Conservation (phyloP, 148 eudicot species). For the Oxyria digyna region DNA sequence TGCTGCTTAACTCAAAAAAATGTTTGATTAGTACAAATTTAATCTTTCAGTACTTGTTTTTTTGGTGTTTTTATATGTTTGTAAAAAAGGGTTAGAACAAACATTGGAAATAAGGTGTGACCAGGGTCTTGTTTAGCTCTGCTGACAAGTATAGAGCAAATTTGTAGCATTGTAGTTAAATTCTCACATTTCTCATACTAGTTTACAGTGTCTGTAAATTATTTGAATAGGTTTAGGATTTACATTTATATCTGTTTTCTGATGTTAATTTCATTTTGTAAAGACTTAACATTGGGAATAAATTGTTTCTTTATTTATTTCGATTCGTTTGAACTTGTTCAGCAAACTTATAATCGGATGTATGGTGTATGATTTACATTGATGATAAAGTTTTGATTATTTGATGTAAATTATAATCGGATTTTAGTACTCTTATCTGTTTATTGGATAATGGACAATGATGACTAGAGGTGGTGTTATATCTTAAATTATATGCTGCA, state of each 20-base stretch:
- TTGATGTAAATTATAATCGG: too few species aligned
- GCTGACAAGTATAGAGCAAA: not conserved
- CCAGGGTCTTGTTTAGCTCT: constrained; percentile 4
- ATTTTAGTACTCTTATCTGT: not conserved
- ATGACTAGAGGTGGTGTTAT: not conserved
- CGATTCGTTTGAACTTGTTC: not conserved
- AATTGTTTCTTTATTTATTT: not conserved
- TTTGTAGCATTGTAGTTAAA: constrained; percentile 3
- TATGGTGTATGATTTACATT: too few species aligned
- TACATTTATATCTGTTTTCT: not conserved
- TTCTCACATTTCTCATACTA: not conserved
- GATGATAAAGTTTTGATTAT: too few species aligned
- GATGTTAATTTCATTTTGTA: not conserved
- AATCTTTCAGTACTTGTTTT: not conserved
- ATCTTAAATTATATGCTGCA: too few species aligned
- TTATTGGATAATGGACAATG: not conserved
- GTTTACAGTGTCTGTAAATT: constrained; percentile 4
- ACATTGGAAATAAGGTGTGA: not conserved
- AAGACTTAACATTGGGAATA: constrained; percentile 3
- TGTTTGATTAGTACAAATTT: not conserved
- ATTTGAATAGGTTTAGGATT: not conserved
- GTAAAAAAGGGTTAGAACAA: not conserved
- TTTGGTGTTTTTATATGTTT: not conserved
- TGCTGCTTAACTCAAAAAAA: constrained; percentile 5
- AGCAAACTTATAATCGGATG: too few species aligned